These are phyloP conservation scores for Acanthamoeba lenticulata DNA, from an alignment of 208 protist species.

Conservation along the genomic window DNA sequence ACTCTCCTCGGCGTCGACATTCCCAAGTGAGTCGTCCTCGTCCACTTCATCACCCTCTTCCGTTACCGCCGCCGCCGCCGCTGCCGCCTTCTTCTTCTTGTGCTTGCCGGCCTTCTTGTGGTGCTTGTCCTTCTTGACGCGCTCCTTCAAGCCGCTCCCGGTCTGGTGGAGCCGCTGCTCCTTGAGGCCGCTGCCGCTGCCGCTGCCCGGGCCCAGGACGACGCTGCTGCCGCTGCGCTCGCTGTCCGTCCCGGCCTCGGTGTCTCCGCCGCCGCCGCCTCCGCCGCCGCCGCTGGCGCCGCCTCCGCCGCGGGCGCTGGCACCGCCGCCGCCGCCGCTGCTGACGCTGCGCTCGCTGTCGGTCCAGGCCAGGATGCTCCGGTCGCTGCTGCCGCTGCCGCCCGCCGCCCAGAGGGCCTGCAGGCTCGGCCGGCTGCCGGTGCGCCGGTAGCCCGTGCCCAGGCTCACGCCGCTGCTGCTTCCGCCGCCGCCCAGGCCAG, in stretches of 20 bases:
- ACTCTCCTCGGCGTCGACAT: no score
- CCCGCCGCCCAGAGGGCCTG: background rate
- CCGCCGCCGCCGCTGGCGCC: background rate
- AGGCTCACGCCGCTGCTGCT: background rate
- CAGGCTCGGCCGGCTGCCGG: background rate
- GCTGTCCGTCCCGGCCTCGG: background rate
- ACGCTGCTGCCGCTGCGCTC: background rate
- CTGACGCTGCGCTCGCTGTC: conserved; percentile 24
- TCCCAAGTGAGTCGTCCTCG: no score
- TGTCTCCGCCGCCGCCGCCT: background rate
- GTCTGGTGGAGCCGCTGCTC: no score
- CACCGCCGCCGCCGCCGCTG: background rate
- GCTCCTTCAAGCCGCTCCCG: no score
- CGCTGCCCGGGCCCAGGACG: no score
- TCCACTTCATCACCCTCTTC: no score
- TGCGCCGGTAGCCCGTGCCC: background rate
- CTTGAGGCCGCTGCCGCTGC: no score
- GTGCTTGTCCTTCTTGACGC: background rate
- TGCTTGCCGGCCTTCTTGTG: background rate
- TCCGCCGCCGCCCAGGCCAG: no score
- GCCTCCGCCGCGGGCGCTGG: background rate
- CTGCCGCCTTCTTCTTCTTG: no score
- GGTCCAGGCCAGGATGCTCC: conserved; percentile 3
- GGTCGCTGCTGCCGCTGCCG: background rate
- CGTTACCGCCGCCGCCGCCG: no score